A percentile compares a stretch with the other conserved stretches of the same genome.
Conservation (phyloP, 805 yeast genomes). For the Spathaspora girioi region DNA sequence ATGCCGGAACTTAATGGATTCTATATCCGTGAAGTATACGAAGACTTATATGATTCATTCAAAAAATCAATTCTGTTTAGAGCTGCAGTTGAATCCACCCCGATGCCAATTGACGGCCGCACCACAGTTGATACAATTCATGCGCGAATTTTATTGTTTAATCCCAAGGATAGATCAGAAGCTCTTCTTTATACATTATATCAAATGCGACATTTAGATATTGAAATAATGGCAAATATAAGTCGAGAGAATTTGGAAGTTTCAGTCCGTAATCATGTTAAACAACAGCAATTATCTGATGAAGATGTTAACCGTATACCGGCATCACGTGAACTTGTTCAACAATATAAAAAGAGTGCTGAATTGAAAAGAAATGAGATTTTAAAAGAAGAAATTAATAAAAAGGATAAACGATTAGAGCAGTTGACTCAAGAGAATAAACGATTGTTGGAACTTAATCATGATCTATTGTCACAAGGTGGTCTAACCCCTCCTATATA, state of each 20-base stretch:
- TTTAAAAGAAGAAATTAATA: constrained; percentile 19
- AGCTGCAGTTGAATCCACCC: not conserved
- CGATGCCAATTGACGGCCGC: not conserved
- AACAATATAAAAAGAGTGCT: constrained; percentile 12
- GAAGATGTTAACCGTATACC: not conserved
- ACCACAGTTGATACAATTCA: not conserved
- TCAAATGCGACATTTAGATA: constrained; percentile 16
- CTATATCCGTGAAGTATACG: constrained; percentile 19
- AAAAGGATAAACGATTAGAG: constrained; percentile 18
- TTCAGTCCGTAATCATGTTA: constrained; percentile 4
- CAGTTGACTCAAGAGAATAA: constrained; percentile 24
- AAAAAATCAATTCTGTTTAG: not conserved
- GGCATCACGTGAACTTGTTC: constrained; percentile 7
- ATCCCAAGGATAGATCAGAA: constrained; percentile 10
- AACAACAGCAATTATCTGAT: not conserved
- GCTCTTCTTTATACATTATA: constrained; percentile 20
- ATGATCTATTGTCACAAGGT: constrained; percentile 14
- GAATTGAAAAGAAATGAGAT: constrained; percentile 14
- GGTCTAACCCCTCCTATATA: not conserved
- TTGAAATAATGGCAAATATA: constrained; percentile 19
- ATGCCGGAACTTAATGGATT: constrained; percentile 24
- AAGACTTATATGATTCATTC: constrained; percentile 14
- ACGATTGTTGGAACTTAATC: constrained; percentile 28
- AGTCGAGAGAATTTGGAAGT: constrained; percentile 18
- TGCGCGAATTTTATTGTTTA: not conserved